Percentiles rank a stretch among this genome's conserved stretches.
Conservation (phyloP, 306 rosid species). For the Acacia acuminata region DNA sequence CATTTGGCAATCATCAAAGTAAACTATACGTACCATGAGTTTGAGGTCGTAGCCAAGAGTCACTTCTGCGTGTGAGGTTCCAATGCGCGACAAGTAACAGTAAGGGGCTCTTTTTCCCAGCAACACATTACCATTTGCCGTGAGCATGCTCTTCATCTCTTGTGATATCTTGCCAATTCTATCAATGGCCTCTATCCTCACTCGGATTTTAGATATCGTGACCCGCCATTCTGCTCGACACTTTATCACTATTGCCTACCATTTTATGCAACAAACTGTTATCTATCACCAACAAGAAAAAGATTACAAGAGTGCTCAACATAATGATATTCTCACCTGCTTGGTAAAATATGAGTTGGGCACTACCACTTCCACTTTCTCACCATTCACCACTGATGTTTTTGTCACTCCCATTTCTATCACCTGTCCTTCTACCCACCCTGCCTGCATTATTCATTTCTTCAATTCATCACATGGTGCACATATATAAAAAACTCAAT, state of each 20-base stretch:
- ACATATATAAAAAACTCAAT: neutral
- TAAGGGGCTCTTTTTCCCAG: neutral
- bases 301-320: neutral
- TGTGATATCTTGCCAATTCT: neutral
- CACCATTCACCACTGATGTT: neutral
- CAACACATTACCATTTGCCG: neutral
- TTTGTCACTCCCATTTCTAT: neutral
- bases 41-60: neutral
- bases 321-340: neutral
- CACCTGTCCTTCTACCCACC: neutral
- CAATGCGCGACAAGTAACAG: neutral
- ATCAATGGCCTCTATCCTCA: neutral
- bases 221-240: neutral
- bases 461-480: neutral
- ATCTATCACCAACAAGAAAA: neutral
- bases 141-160: neutral
- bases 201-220: neutral
- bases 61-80: neutral
- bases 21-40: neutral
- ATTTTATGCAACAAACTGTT: neutral
- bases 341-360: neutral
- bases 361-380: neutral
- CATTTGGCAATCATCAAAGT: too few relatives aligned
- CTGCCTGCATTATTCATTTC: neutral
- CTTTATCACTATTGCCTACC: neutral